Evolutionary conservation across 495 filamentous ascomycete species (phyloP).

Genomic region (Glonium stellatum): DNA sequence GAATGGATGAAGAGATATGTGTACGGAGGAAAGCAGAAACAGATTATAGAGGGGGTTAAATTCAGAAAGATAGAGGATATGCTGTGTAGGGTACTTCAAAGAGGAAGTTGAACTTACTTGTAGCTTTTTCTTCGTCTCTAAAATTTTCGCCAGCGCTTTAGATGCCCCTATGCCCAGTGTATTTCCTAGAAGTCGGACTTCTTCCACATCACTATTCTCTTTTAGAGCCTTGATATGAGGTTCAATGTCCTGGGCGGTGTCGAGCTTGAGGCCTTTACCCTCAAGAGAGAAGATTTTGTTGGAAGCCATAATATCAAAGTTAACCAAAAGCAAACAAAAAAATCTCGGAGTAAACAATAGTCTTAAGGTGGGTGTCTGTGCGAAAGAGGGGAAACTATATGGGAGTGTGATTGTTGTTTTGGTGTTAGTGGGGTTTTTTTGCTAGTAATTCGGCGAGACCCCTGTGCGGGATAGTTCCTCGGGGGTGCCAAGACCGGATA

Average conservation of each 20-base stretch:
- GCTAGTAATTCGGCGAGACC: not conserved
- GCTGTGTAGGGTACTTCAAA: no score
- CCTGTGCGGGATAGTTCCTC: not conserved
- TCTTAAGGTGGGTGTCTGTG: not conserved
- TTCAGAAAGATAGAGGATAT: no score
- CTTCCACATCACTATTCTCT: slow-evolving; percentile 66
- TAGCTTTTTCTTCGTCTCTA: slow-evolving; percentile 72
- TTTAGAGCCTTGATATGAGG: slow-evolving; percentile 70
- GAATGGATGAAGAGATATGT: not conserved
- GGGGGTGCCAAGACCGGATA: slow-evolving; percentile 14
- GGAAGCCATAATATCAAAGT: slow-evolving; percentile 43
- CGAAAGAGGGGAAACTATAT: not conserved
- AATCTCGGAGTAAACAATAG: slow-evolving; percentile 6
- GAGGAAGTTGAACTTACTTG: slow-evolving; percentile 43
- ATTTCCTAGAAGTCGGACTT: slow-evolving; percentile 79
- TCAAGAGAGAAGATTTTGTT: slow-evolving; percentile 81
- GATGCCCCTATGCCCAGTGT: slow-evolving; percentile 85
- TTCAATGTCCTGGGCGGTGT: slow-evolving; percentile 77
- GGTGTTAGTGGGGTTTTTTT: slow-evolving; percentile 17
- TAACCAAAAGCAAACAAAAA: slow-evolving; percentile 23
- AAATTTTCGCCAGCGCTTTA: slow-evolving; percentile 69
- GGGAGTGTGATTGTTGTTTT: slow-evolving; percentile 8
- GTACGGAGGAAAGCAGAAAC: no score
- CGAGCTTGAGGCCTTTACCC: slow-evolving; percentile 83
- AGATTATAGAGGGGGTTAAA: no score